phyloP scores from a whole-genome alignment of 805 yeast species.

The Starmerella bombicola region DNA sequence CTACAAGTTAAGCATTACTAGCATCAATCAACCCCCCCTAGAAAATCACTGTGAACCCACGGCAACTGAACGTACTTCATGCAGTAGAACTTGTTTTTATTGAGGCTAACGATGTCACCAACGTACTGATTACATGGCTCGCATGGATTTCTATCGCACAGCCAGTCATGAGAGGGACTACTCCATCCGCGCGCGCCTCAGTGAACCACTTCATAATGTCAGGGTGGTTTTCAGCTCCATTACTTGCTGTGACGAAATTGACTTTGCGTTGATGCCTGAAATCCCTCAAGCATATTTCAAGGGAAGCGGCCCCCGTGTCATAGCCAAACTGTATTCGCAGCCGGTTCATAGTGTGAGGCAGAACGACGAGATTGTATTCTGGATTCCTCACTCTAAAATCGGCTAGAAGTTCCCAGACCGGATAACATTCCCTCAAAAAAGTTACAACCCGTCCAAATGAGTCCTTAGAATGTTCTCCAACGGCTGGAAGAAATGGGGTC shows the following conservation, averaged over 20 bases:
- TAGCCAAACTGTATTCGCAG: conserved; percentile 12
- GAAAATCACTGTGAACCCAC: too few species aligned
- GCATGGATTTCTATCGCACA: conserved; percentile 14
- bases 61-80: too few species aligned
- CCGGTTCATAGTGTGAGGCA: conserved; percentile 22
- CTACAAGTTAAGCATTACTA: too few species aligned
- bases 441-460: conserved; percentile 16
- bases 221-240: conserved; percentile 12
- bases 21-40: too few species aligned
- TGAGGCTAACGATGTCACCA: too few species aligned
- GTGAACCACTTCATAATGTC: conserved; percentile 15
- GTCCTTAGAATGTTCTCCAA: conserved; percentile 17
- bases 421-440: conserved; percentile 16
- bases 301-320: conserved; percentile 11
- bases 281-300: conserved; percentile 19
- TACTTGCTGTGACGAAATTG: conserved; percentile 16
- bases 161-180: conserved; percentile 15
- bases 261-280: conserved; percentile 13
- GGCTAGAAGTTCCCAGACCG: conserved; percentile 16
- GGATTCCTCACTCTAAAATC: conserved; percentile 1
- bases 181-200: conserved; percentile 6
- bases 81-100: too few species aligned
- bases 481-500: conserved; percentile 23
- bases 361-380: conserved; percentile 11
- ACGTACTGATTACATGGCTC: conserved; percentile 2